These are phyloP conservation scores for Lycium ferocissimum DNA, from an alignment of 257 asterid genomes.

Conservation along the genomic window DNA sequence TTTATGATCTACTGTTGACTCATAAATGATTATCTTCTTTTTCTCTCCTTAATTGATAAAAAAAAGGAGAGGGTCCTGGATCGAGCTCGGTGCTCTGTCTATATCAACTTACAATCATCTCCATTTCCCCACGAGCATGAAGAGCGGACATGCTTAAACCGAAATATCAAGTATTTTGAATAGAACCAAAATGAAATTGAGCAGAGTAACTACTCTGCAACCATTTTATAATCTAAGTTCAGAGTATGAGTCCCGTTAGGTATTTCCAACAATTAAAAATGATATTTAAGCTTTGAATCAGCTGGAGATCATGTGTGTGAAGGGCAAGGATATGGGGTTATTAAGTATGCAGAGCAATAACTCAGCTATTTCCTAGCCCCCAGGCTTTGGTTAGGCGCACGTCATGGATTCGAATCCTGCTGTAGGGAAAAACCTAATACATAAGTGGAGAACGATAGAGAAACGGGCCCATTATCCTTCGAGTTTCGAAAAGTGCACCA, in stretches of 20 bases:
- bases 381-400: not conserved
- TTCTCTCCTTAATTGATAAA: not conserved
- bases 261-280: not conserved
- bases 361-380: not conserved
- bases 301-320: not conserved
- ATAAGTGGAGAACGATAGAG: not conserved
- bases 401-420: not conserved
- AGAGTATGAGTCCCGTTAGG: not conserved
- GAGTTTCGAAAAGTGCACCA: not conserved
- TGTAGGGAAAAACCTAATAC: not conserved
- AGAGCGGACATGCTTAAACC: not conserved
- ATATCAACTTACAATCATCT: not conserved
- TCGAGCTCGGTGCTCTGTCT: not conserved
- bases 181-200: conserved; percentile 2
- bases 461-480: not conserved
- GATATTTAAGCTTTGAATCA: not conserved
- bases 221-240: not conserved
- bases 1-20: not conserved
- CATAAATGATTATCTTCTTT: not conserved
- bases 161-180: not conserved
- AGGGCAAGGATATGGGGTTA: not conserved
- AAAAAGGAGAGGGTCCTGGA: not conserved
- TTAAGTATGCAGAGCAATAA: not conserved
- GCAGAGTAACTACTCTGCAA: not conserved
- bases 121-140: conserved; percentile 11